Percentiles rank a stretch among this genome's conserved stretches.
Evolutionary conservation across 192 early-diverging fungal species (phyloP).

Genomic region (Funneliformis geosporum): DNA sequence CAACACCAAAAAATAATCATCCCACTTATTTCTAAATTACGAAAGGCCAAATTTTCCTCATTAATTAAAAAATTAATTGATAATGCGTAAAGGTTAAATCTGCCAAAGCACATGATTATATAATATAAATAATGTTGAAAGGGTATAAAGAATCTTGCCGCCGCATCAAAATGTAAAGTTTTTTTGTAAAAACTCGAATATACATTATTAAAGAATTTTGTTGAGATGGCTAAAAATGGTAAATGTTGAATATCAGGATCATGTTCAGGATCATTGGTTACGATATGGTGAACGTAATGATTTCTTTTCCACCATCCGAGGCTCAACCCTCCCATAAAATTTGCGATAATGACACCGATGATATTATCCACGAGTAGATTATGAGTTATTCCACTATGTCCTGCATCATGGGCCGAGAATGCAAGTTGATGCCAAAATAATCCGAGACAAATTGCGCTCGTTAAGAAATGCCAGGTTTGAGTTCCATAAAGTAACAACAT

Average conservation of each 20-base stretch:
- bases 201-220: constrained; percentile 74
- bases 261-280: constrained; percentile 91
- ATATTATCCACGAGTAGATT: constrained; percentile 69
- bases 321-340: constrained; percentile 84
- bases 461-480: constrained; percentile 51
- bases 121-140: constrained; percentile 90
- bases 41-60: constrained; percentile 69
- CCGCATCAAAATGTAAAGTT: constrained; percentile 76
- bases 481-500: constrained; percentile 51
- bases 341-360: constrained; percentile 80
- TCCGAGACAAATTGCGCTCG: constrained; percentile 63
- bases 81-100: constrained; percentile 87
- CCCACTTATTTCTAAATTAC: constrained; percentile 72
- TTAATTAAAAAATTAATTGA: constrained; percentile 68
- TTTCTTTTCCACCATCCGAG: constrained; percentile 98
- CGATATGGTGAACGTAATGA: constrained; percentile 97
- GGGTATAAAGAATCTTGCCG: constrained; percentile 73
- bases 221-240: constrained; percentile 91
- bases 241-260: constrained; percentile 98
- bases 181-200: constrained; percentile 90
- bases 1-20: constrained; percentile 79
- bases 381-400: constrained; percentile 91
- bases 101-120: constrained; percentile 82
- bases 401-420: constrained; percentile 94
- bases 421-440: constrained; percentile 90